Evolutionary conservation across 2,329 filamentous ascomycete genomes (phyloP).

Genomic region (Fonsecaea pedrosoi): DNA sequence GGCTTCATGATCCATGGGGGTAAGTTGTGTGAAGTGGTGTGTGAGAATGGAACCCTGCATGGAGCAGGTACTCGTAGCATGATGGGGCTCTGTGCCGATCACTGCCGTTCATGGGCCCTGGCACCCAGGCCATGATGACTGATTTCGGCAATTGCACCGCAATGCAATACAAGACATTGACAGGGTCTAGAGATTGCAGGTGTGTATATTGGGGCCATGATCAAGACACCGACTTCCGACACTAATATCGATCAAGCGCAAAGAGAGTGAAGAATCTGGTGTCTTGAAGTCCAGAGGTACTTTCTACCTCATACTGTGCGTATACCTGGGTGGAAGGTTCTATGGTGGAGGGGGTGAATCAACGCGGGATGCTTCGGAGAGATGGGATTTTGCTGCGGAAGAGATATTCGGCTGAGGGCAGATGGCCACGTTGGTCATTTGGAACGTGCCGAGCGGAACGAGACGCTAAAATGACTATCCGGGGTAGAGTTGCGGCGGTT

Average conservation of each 20-base stretch:
- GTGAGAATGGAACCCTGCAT: conserved; percentile 5
- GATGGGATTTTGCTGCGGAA: not conserved
- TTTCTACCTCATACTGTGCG: not conserved
- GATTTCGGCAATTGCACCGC: conserved; percentile 24
- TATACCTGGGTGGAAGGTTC: not conserved
- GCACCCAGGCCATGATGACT: not conserved
- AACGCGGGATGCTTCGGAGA: not conserved
- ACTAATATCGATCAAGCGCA: too few relatives aligned
- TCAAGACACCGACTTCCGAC: not conserved
- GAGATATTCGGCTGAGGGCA: not conserved
- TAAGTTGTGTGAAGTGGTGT: not conserved
- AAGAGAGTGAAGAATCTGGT: not conserved
- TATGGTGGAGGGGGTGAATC: not conserved
- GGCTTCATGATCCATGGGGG: not conserved
- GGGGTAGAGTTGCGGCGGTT: not conserved
- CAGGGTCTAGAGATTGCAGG: conserved; percentile 8
- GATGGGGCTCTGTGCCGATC: conserved; percentile 27
- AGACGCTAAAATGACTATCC: not conserved
- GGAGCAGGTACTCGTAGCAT: not conserved
- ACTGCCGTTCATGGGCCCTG: conserved; percentile 24
- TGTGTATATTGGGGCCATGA: not conserved
- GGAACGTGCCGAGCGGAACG: not conserved
- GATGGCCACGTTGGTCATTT: not conserved
- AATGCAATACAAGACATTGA: conserved; percentile 1
- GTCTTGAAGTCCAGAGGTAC: not conserved